These are phyloP conservation scores for Alternaria hordeiaustralica DNA, from an alignment of 2,329 filamentous ascomycete genomes.

Conservation along the genomic window DNA sequence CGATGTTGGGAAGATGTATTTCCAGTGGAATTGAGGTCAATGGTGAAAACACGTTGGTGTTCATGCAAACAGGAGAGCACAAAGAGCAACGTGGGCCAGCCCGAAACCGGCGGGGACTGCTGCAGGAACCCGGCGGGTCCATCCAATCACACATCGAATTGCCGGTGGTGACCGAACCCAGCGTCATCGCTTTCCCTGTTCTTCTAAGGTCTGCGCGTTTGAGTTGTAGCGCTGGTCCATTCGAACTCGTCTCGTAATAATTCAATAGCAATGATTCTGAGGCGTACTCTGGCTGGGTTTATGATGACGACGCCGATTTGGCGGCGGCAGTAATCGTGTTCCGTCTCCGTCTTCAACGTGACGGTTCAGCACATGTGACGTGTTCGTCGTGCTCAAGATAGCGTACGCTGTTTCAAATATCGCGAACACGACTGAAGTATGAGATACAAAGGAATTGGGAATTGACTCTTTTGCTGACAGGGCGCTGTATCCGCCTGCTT, in stretches of 20 bases:
- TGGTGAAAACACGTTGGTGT: neutral
- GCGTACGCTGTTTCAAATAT: no score
- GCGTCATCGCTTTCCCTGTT: neutral
- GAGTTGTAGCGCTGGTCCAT: neutral
- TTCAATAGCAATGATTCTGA: neutral
- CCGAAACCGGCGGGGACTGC: neutral
- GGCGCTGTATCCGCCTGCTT: neutral
- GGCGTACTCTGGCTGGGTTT: neutral
- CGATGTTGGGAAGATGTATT: neutral
- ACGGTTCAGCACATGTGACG: no score
- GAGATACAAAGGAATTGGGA: no score
- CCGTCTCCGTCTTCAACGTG: no score
- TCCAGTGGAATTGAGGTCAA: neutral
- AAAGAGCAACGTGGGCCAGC: neutral
- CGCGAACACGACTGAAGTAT: no score
- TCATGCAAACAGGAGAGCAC: neutral
- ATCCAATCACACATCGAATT: neutral
- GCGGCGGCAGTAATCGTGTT: no score
- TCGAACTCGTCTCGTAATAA: neutral
- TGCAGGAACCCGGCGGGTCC: neutral
- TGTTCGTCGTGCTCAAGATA: no score
- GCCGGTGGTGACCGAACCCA: neutral
- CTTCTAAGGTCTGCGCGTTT: neutral
- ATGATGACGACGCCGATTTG: no score
- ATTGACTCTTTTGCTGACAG: no score